phyloP scores from a whole-genome alignment of 2,329 filamentous ascomycete genomes.

The Neofusicoccum sp. region DNA sequence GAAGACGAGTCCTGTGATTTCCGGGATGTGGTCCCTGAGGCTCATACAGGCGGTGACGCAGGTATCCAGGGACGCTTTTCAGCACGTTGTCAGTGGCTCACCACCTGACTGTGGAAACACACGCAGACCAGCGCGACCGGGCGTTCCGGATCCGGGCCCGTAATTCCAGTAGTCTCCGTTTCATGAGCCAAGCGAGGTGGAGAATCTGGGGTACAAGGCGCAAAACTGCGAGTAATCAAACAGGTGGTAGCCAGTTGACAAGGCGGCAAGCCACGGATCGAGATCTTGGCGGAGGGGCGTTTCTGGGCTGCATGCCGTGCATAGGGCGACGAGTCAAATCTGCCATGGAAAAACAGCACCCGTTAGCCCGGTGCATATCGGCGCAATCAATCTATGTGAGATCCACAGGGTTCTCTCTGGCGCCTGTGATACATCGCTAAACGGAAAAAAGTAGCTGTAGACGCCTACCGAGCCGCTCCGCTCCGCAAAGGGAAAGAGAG shows the following conservation, averaged over 20 bases:
- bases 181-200: constrained; percentile 16
- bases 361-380: neutral
- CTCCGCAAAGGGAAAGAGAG: neutral
- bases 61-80: neutral
- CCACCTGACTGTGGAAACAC: neutral
- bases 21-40: constrained; percentile 6
- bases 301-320: neutral
- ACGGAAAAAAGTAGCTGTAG: neutral
- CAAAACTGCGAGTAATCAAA: neutral
- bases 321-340: neutral
- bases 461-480: neutral
- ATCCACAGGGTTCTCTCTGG: neutral
- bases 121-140: neutral
- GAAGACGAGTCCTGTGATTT: constrained; percentile 11
- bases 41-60: neutral
- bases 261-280: constrained; percentile 5
- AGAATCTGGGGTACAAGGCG: constrained; percentile 12
- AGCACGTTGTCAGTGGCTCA: neutral
- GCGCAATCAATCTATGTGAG: constrained; percentile 1
- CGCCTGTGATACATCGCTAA: neutral
- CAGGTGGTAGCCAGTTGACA: neutral
- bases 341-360: neutral
- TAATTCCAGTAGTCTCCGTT: constrained; percentile 5
- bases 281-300: neutral
- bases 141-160: neutral